These are phyloP conservation scores for Breynia disticha DNA, from an alignment of 441 rosid genomes.

Conservation along the genomic window DNA sequence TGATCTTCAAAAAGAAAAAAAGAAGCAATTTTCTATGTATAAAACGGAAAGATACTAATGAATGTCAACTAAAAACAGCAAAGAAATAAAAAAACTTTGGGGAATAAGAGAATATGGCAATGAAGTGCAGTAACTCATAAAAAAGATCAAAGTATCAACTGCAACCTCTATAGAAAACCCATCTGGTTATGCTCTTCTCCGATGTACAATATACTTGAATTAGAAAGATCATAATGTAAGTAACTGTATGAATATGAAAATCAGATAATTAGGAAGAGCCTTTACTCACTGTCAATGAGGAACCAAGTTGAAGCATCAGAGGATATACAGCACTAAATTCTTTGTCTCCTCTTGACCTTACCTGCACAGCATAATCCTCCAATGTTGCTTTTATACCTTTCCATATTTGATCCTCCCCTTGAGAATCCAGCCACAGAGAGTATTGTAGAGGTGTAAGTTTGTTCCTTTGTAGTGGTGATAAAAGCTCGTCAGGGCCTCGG, in stretches of 20 bases:
- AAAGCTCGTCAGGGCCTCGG: slow-evolving; percentile 84
- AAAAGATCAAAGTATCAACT: too few species aligned
- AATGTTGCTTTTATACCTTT: slow-evolving; percentile 88
- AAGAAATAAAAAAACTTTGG: too few species aligned
- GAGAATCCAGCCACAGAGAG: slow-evolving; percentile 91
- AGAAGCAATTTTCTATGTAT: too few species aligned
- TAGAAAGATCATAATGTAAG: background rate
- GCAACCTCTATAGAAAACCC: too few species aligned
- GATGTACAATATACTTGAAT: background rate
- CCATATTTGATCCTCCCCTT: slow-evolving; percentile 96
- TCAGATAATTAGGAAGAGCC: slow-evolving; percentile 16
- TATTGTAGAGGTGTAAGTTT: slow-evolving; percentile 70
- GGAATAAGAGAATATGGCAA: too few species aligned
- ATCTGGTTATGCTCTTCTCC: too few species aligned
- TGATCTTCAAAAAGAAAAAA: too few species aligned
- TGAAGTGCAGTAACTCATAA: too few species aligned
- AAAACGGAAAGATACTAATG: too few species aligned
- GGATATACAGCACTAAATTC: slow-evolving; percentile 95
- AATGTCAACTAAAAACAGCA: too few species aligned
- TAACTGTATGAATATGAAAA: background rate
- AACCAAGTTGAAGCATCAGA: slow-evolving; percentile 79
- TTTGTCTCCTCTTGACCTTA: slow-evolving; percentile 85
- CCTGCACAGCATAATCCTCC: slow-evolving; percentile 76
- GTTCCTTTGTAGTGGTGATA: slow-evolving; percentile 81
- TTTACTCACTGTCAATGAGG: slow-evolving; percentile 48